Conservation (phyloP, 768 basidiomycete genomes). For the Leccinum disarticulatum region DNA sequence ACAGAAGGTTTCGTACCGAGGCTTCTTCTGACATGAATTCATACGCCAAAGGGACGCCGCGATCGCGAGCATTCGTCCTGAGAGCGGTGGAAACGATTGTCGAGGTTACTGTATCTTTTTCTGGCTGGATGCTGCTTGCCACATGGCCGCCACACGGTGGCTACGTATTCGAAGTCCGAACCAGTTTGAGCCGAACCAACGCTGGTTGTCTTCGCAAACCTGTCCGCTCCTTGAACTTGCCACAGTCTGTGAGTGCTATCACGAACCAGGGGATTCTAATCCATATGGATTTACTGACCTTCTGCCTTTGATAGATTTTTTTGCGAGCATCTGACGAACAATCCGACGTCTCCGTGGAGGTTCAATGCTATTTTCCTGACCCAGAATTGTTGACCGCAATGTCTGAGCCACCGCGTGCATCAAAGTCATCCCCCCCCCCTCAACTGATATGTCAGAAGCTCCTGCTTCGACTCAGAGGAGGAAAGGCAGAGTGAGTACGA, state of each 20-base stretch:
- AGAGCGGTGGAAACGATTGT: too few species aligned
- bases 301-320: not conserved
- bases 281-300: not conserved
- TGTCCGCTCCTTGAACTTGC: too few species aligned
- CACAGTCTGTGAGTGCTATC: not conserved
- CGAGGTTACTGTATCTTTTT: too few species aligned
- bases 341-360: not conserved
- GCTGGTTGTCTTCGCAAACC: too few species aligned
- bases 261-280: not conserved
- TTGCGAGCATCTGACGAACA: not conserved
- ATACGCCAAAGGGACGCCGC: too few species aligned
- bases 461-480: constrained; percentile 1
- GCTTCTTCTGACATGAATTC: too few species aligned
- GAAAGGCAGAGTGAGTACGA: constrained; percentile 23
- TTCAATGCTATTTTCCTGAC: not conserved
- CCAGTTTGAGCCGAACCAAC: too few species aligned
- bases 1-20: too few species aligned
- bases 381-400: not conserved
- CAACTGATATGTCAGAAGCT: not conserved
- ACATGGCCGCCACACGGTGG: too few species aligned
- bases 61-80: too few species aligned
- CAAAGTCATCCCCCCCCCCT: not conserved
- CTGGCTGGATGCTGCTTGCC: not conserved
- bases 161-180: too few species aligned
- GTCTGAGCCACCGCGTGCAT: constrained; percentile 18